These are phyloP conservation scores for Sclerotiophoma versabilis DNA, from an alignment of 2,329 filamentous ascomycete species.

Conservation along the genomic window DNA sequence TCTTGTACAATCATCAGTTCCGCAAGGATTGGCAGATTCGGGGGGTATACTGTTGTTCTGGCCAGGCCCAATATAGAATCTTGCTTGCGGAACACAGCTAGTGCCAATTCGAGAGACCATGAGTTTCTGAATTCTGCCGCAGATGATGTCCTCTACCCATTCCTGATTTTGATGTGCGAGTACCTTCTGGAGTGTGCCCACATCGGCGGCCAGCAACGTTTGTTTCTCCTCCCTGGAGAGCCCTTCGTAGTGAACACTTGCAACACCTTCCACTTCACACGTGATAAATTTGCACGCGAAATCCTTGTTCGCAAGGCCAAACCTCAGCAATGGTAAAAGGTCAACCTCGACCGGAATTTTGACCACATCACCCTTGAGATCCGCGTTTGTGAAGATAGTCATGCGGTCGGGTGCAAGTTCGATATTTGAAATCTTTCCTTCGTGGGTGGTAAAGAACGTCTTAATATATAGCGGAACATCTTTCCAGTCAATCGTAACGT, in stretches of 20 bases:
- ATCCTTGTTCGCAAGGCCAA: not conserved
- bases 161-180: not conserved
- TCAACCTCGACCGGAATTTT: not conserved
- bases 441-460: not conserved
- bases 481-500: slow-evolving; percentile 6
- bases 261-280: not conserved
- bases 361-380: not conserved
- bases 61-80: not conserved
- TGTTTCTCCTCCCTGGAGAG: not conserved
- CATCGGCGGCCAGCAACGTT: not conserved
- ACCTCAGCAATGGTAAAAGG: slow-evolving; percentile 1
- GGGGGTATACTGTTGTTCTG: not conserved
- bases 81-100: not conserved
- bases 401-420: slow-evolving; percentile 1
- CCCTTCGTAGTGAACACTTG: not conserved
- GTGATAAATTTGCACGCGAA: slow-evolving; percentile 2
- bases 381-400: not conserved
- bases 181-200: not conserved
- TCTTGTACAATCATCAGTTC: too few relatives aligned
- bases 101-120: slow-evolving; percentile 3
- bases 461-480: not conserved
- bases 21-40: not conserved
- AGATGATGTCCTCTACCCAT: not conserved
- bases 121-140: not conserved
- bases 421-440: not conserved